These are phyloP conservation scores for Podila minutissima DNA, from an alignment of 192 early-diverging fungal species.

Conservation along the genomic window DNA sequence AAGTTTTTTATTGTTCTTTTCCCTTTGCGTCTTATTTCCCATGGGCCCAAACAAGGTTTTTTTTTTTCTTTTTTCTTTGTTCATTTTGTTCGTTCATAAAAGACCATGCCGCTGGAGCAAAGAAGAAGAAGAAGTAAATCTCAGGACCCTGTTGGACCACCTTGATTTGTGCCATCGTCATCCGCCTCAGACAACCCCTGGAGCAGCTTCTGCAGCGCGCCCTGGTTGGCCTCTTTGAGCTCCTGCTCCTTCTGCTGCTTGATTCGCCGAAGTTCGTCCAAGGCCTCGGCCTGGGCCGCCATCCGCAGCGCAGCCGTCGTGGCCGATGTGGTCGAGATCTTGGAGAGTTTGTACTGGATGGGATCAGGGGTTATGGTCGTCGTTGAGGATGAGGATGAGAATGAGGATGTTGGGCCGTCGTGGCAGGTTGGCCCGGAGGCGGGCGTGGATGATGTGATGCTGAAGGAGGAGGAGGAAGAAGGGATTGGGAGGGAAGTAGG, in stretches of 20 bases:
- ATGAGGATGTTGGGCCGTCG: not conserved
- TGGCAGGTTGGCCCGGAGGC: not conserved
- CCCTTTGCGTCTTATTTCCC: no score
- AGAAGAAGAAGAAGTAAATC: not conserved
- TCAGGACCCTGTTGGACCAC: not conserved
- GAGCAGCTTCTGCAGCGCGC: slow-evolving; percentile 14
- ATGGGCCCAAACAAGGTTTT: no score
- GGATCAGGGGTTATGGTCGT: not conserved
- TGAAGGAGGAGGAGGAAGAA: not conserved
- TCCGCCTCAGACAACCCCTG: slow-evolving; percentile 19
- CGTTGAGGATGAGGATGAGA: not conserved
- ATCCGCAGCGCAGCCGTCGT: slow-evolving; percentile 29
- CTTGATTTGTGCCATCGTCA: not conserved
- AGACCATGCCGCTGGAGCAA: no score
- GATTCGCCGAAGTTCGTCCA: slow-evolving; percentile 27
- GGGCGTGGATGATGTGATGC: not conserved
- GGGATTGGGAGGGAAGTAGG: not conserved
- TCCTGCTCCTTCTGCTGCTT: slow-evolving; percentile 22
- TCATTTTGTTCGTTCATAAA: no score
- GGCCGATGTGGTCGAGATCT: slow-evolving; percentile 30
- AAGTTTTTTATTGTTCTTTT: no score
- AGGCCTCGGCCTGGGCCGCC: slow-evolving; percentile 25
- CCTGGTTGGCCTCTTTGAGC: slow-evolving; percentile 17
- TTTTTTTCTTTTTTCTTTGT: no score
- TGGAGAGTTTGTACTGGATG: slow-evolving; percentile 39